phyloP scores from a whole-genome alignment of 2,329 filamentous ascomycete species.

The Colletotrichum melonis region DNA sequence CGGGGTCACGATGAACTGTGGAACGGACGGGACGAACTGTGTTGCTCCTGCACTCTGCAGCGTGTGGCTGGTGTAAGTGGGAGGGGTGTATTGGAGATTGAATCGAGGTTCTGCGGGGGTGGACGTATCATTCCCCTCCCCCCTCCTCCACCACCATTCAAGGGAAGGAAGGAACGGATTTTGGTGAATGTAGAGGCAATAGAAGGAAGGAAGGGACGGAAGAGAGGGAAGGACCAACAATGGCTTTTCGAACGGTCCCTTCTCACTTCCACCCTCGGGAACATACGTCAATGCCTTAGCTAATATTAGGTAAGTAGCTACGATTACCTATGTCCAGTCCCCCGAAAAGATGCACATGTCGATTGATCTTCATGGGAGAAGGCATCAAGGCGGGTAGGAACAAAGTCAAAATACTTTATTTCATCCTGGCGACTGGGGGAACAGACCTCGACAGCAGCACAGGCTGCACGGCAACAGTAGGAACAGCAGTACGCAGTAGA shows the following conservation, averaged over 20 bases:
- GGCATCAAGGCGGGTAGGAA: neutral
- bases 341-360: neutral
- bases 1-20: neutral
- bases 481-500: neutral
- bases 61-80: neutral
- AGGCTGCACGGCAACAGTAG: neutral
- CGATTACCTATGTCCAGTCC: neutral
- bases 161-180: neutral
- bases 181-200: neutral
- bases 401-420: neutral
- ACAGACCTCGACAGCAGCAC: neutral
- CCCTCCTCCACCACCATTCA: neutral
- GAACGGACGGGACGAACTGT: neutral
- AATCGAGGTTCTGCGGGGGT: neutral
- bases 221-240: neutral
- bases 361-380: neutral
- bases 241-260: neutral
- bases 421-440: neutral
- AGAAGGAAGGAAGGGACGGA: neutral
- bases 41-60: neutral
- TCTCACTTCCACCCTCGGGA: neutral
- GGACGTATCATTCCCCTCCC: neutral
- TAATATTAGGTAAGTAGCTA: neutral
- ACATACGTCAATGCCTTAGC: neutral
- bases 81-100: neutral